Evolutionary conservation across 495 filamentous ascomycete species (phyloP).

Genomic region (Penicillium crystallinum): DNA sequence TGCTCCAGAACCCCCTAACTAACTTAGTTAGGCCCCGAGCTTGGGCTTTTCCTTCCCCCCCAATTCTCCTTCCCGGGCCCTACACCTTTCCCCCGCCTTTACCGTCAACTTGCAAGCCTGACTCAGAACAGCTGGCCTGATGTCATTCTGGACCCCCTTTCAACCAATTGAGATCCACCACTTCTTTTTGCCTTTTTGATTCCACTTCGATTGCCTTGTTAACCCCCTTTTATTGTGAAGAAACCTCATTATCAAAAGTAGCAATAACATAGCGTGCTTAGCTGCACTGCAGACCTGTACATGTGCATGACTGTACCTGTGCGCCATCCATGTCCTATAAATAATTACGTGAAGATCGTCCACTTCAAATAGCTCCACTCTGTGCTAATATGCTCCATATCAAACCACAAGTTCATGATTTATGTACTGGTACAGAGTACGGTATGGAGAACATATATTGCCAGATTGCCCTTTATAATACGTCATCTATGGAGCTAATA

Average conservation of each 20-base stretch:
- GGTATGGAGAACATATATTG: too few species aligned
- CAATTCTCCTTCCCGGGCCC: background rate
- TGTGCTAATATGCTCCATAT: constrained; percentile 8
- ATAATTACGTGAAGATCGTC: constrained; percentile 10
- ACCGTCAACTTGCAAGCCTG: background rate
- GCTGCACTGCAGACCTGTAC: background rate
- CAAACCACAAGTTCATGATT: background rate
- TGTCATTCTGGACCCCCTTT: constrained; percentile 22
- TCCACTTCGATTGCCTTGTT: too few species aligned
- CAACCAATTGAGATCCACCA: constrained; percentile 14
- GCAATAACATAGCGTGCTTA: too few species aligned
- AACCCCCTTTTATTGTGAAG: too few species aligned
- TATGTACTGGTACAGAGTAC: background rate
- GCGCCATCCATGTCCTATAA: constrained; percentile 1
- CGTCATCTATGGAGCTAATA: too few species aligned
- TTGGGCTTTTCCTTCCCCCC: background rate
- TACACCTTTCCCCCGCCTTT: background rate
- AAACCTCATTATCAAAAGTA: too few species aligned
- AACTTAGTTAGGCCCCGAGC: background rate
- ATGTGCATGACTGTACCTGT: background rate
- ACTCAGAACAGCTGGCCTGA: constrained; percentile 13
- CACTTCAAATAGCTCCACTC: constrained; percentile 21
- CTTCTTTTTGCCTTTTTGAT: background rate
- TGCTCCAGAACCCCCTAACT: background rate
- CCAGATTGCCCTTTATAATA: too few species aligned